Evolutionary conservation across 1,284 basidiomycete genomes (phyloP).

Genomic region (Apiotrichum siamense): DNA sequence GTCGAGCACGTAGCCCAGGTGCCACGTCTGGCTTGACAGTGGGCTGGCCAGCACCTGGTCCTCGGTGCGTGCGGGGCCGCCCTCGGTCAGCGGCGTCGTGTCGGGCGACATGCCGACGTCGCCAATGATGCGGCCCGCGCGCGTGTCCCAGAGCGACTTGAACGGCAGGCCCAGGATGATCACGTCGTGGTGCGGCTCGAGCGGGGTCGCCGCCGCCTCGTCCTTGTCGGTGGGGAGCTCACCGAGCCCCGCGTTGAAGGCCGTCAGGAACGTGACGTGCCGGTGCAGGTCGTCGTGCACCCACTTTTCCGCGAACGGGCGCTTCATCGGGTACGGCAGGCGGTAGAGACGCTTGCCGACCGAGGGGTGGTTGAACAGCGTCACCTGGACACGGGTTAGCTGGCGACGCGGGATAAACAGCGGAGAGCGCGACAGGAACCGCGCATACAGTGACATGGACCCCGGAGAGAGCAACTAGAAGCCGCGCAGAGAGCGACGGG

Average conservation of each 20-base stretch:
- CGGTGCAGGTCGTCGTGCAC: constrained; percentile 1
- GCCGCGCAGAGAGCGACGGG: no score
- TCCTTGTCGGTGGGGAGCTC: background rate
- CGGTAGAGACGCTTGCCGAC: constrained; percentile 19
- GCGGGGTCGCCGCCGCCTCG: background rate
- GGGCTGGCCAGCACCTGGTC: constrained; percentile 3
- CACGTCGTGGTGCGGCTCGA: constrained; percentile 1
- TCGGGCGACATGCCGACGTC: constrained; percentile 14
- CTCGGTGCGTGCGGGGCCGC: constrained; percentile 1
- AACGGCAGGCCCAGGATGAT: constrained; percentile 14
- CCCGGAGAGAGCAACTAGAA: no score
- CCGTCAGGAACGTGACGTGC: background rate
- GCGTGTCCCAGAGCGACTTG: constrained; percentile 9
- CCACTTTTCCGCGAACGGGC: constrained; percentile 10
- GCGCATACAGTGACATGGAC: no score
- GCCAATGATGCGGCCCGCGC: constrained; percentile 11
- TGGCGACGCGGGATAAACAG: no score
- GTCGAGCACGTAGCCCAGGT: constrained; percentile 19
- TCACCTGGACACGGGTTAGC: constrained; percentile 11
- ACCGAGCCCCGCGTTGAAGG: background rate
- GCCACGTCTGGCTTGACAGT: constrained; percentile 6
- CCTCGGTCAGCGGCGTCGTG: background rate
- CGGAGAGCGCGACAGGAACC: no score
- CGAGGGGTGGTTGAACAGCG: constrained; percentile 20
- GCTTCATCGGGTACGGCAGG: constrained; percentile 22